These are phyloP conservation scores for Parathielavia appendiculata DNA, from an alignment of 495 filamentous ascomycete species.

Conservation along the genomic window DNA sequence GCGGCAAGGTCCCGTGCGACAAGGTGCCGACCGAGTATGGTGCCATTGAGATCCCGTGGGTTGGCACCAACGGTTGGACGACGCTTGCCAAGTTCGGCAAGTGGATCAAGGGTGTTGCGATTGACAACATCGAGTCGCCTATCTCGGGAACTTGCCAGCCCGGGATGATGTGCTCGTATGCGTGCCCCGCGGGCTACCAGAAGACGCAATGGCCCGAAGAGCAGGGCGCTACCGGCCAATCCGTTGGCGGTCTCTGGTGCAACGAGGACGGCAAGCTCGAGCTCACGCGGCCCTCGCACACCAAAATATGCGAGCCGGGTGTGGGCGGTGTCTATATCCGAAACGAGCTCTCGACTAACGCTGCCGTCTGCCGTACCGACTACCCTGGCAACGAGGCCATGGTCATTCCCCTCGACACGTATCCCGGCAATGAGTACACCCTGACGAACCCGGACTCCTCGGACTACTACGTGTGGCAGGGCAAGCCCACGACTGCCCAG, in stretches of 20 bases:
- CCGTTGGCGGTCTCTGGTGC: constrained; percentile 84
- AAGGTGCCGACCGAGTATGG: constrained; percentile 81
- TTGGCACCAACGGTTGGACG: constrained; percentile 67
- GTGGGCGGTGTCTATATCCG: constrained; percentile 62
- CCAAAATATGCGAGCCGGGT: constrained; percentile 70
- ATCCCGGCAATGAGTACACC: constrained; percentile 49
- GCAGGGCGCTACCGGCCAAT: constrained; percentile 80
- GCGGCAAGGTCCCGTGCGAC: constrained; percentile 64
- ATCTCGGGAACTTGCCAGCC: constrained; percentile 57
- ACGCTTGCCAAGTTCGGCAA: constrained; percentile 62
- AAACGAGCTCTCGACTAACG: constrained; percentile 61
- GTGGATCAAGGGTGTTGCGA: constrained; percentile 33
- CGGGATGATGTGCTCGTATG: constrained; percentile 83
- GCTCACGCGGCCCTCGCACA: constrained; percentile 61
- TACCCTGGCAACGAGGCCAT: constrained; percentile 88
- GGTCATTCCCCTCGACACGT: constrained; percentile 65
- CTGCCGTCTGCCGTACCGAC: constrained; percentile 88
- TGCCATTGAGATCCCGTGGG: constrained; percentile 64
- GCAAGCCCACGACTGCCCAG: constrained; percentile 75
- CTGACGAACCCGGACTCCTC: constrained; percentile 69
- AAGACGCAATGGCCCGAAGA: constrained; percentile 84
- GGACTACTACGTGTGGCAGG: constrained; percentile 72
- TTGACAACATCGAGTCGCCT: constrained; percentile 56
- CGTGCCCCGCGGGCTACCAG: constrained; percentile 84
- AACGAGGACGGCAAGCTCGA: constrained; percentile 66